Conservation (phyloP, 2,329 filamentous ascomycete genomes). For the Diaporthe sp. region DNA sequence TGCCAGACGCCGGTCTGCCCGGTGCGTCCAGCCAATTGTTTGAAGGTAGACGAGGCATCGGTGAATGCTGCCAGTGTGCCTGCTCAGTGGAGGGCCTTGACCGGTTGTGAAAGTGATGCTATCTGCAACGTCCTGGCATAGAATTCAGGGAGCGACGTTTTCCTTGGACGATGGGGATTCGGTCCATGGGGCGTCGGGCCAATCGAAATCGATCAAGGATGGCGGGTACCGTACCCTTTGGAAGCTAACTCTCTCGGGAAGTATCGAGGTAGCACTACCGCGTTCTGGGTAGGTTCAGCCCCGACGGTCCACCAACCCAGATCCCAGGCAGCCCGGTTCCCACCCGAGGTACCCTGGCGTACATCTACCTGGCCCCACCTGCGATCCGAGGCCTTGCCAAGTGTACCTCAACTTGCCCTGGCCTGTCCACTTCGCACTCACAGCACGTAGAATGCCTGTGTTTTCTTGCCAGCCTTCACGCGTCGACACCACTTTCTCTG, state of each 20-base stretch:
- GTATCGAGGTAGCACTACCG: not conserved
- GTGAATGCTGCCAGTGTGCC: not conserved
- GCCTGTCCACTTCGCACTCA: not conserved
- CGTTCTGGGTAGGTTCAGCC: not conserved
- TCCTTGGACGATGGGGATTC: not conserved
- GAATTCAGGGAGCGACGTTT: constrained; percentile 7
- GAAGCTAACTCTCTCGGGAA: not conserved
- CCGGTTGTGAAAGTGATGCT: constrained; percentile 24
- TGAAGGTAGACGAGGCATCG: not conserved
- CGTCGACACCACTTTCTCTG: not conserved
- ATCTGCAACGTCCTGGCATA: constrained; percentile 25
- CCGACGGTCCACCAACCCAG: not conserved
- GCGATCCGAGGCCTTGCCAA: not conserved
- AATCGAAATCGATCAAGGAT: not conserved
- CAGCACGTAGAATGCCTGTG: not conserved
- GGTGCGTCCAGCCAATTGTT: constrained; percentile 1
- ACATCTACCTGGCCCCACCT: not conserved
- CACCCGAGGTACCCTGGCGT: not conserved
- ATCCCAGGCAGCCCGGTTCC: no score
- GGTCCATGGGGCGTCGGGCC: not conserved
- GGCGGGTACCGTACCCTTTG: not conserved
- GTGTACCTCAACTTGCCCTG: constrained; percentile 10
- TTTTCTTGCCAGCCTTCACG: not conserved
- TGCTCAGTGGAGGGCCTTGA: not conserved
- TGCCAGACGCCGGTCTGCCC: not conserved